Conservation (phyloP, 1,284 basidiomycete species). For the Cryptococcus sp. region DNA sequence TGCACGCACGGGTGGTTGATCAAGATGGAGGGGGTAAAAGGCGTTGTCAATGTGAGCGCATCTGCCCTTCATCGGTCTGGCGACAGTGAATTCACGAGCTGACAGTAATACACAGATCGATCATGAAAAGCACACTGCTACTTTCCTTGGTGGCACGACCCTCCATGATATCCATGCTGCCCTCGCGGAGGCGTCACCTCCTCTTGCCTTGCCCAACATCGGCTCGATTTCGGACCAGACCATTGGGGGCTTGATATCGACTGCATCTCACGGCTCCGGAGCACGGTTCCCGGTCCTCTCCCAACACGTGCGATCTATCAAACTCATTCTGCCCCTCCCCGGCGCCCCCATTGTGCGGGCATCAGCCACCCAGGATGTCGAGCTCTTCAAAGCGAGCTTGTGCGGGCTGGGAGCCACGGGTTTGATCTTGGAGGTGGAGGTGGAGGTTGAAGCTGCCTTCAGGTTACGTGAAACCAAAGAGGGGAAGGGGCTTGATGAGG, state of each 20-base stretch:
- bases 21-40: constrained; percentile 66
- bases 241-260: constrained; percentile 88
- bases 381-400: constrained; percentile 86
- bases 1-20: constrained; percentile 82
- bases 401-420: constrained; percentile 94
- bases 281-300: constrained; percentile 77
- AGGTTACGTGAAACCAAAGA: constrained; percentile 73
- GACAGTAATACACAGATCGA: constrained; percentile 59
- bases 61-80: neutral
- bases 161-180: constrained; percentile 64
- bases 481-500: constrained; percentile 58
- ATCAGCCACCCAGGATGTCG: constrained; percentile 54
- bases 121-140: constrained; percentile 57
- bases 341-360: constrained; percentile 38
- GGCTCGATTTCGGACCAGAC: constrained; percentile 98
- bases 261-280: constrained; percentile 92
- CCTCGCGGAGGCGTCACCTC: constrained; percentile 60
- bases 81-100: neutral
- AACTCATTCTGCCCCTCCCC: constrained; percentile 56
- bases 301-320: constrained; percentile 71
- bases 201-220: constrained; percentile 82
- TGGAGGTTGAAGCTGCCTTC: constrained; percentile 80
- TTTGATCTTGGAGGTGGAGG: constrained; percentile 72
- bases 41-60: constrained; percentile 65
- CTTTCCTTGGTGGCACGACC: constrained; percentile 73